A percentile compares a stretch with the other conserved stretches of the same genome.
Conservation (phyloP, 257 asterid genomes). For the Linderniella brevidens region DNA sequence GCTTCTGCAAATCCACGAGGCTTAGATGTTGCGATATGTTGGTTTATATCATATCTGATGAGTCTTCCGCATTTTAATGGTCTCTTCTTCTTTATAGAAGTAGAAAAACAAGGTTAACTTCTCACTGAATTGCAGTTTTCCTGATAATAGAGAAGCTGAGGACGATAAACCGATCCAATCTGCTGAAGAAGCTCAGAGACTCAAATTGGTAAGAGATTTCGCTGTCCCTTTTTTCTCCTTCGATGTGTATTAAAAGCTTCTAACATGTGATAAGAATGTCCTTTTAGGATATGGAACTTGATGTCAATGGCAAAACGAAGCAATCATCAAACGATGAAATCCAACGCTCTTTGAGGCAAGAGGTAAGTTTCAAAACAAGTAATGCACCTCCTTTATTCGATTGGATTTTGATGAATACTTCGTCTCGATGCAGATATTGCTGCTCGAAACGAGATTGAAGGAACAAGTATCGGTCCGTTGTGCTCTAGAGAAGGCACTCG, state of each 20-base stretch:
- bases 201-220: neutral
- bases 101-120: neutral
- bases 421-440: slow-evolving; percentile 22
- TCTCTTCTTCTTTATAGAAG: neutral
- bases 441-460: slow-evolving; percentile 43
- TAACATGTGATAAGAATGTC: neutral
- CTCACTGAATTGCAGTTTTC: neutral
- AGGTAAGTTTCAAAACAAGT: neutral
- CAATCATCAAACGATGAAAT: neutral
- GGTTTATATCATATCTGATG: too few species aligned
- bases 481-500: slow-evolving; percentile 44
- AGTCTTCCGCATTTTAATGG: too few species aligned
- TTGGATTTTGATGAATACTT: neutral
- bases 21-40: too few species aligned
- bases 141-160: slow-evolving; percentile 1
- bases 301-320: neutral
- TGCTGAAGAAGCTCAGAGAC: neutral
- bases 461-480: slow-evolving; percentile 46
- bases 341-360: neutral
- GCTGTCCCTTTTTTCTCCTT: neutral
- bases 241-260: neutral
- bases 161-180: neutral
- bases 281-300: neutral
- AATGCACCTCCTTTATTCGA: neutral
- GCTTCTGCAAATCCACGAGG: neutral